Evolutionary conservation across 257 asterid species (phyloP), one percentile per base, ranked within the genome.

Genomic region (Anisodus acutangulus): DNA sequence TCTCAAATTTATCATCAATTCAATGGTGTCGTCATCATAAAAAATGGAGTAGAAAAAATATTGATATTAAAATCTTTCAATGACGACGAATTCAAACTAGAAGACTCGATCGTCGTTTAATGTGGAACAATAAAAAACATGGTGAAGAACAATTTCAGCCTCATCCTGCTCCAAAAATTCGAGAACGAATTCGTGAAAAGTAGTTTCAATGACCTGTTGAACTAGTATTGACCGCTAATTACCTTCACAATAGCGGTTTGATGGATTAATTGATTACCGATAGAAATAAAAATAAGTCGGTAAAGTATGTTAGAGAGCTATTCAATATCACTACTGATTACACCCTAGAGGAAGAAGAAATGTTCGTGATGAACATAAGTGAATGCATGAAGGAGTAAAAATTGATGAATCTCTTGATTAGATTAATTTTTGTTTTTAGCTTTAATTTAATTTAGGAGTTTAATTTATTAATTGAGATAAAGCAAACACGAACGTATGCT

Each of bases 291-390:
- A 2, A 54, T 8, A 83, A 83, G 49, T 11, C 69, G 63, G 55
- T 12, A 35, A 13, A 6, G 5, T 22, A 39, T 26, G 53, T 81
- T 3, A 67, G 86, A 37, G 19, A 31, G 31, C 0, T 0, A 0
- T 87, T 83, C 26, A 31, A 66, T 4, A 35, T 85, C 3, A 82
- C 35, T 22, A 22, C 26, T 22, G 26, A 85, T 47, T 83, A 12
- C 17, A 45, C 85, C 1, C 59, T 69, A 0, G 85, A 74, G 13
- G 88, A 88, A 64, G 87, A 80, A 80, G 71, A 59, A 0, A 8
- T 22, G 1, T 85, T 2, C 54, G 60, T 37, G 1, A 49, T 0
- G 76, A 83, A 35, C 0, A 71, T 10, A 4, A 19, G 2, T 88
- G 88, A 87, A 82, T 79, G 0, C 76, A 6, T 55, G 84, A 87